Evolutionary conservation across 169 alveolate species (phyloP).

Genomic region (Plasmodium vivax): DNA sequence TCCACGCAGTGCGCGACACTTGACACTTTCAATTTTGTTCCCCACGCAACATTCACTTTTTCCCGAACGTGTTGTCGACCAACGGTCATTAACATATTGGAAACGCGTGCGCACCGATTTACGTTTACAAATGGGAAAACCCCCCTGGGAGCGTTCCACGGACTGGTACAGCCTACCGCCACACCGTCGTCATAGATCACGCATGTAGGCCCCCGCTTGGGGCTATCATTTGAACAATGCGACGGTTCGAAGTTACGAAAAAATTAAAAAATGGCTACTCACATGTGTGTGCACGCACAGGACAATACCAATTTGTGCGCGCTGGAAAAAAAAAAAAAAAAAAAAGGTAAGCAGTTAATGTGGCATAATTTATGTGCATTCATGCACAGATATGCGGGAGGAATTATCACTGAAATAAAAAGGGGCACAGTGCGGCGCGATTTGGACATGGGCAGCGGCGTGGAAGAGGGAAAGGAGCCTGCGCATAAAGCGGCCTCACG

Average conservation of each 20-base stretch:
- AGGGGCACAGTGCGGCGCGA: background rate
- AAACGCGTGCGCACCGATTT: background rate
- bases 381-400: background rate
- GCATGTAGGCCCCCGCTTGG: background rate
- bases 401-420: background rate
- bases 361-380: background rate
- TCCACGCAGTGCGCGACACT: background rate
- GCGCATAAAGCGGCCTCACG: background rate
- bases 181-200: background rate
- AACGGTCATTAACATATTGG: background rate
- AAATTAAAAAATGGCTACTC: background rate
- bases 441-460: background rate
- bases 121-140: background rate
- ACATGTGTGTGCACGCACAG: background rate
- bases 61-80: background rate
- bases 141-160: background rate
- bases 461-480: background rate
- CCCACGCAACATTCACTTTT: background rate
- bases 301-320: background rate
- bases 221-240: background rate
- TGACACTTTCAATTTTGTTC: conserved; percentile 1
- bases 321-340: background rate
- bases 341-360: background rate
- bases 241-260: background rate
- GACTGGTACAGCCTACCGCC: background rate